phyloP scores from a whole-genome alignment of 208 protist species.

The Porcisia deanei region DNA sequence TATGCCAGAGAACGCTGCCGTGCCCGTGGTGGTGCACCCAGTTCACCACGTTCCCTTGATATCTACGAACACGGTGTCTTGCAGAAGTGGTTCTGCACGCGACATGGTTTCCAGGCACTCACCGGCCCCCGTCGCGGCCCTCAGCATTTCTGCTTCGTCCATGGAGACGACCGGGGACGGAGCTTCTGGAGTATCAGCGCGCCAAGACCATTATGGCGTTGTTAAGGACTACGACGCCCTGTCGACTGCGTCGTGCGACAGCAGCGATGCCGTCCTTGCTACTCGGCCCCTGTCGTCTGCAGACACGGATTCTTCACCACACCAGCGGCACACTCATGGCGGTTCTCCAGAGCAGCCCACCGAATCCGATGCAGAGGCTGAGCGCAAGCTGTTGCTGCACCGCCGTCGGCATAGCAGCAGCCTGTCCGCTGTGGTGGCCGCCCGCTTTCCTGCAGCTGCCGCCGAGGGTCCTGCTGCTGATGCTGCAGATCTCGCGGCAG shows the following conservation, averaged over 20 bases:
- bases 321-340: background rate
- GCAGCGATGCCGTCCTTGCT: background rate
- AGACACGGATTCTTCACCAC: background rate
- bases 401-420: background rate
- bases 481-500: background rate
- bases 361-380: background rate
- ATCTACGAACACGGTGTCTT: background rate
- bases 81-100: background rate
- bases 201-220: background rate
- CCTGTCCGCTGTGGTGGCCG: background rate
- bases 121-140: background rate
- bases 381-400: slow-evolving; percentile 5
- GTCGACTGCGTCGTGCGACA: background rate
- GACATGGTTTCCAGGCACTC: background rate
- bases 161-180: background rate
- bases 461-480: background rate
- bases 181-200: background rate
- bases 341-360: background rate
- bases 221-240: background rate
- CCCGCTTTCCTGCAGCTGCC: background rate
- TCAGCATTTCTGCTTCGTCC: background rate
- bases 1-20: background rate
- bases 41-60: background rate
- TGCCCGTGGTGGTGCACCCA: background rate
- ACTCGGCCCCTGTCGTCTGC: background rate